Evolutionary conservation across 306 rosid species (phyloP).

Genomic region (Lagenaria siceraria): DNA sequence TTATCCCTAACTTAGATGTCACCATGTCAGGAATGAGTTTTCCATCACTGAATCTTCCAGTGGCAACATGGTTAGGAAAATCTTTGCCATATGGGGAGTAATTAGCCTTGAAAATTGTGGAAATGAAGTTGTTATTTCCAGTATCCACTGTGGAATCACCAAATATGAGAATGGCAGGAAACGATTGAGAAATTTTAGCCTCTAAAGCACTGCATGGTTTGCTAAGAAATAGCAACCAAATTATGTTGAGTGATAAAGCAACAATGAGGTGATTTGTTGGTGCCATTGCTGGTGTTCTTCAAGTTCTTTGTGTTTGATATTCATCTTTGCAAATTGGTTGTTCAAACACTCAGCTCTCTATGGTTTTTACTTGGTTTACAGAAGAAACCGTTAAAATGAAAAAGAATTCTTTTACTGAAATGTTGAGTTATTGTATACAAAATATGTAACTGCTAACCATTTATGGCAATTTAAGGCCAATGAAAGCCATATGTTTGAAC

Average conservation of each 20-base stretch:
- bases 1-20: constrained; percentile 31
- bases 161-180: constrained; percentile 44
- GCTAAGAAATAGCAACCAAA: neutral
- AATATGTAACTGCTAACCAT: no score
- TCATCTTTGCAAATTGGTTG: neutral
- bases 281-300: neutral
- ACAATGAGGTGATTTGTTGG: neutral
- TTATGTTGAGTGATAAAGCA: neutral
- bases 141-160: constrained; percentile 58
- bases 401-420: no score
- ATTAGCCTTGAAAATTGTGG: constrained; percentile 28
- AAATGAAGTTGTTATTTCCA: constrained; percentile 50
- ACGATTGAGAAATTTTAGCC: neutral
- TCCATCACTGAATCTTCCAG: constrained; percentile 57
- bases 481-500: no score
- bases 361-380: no score
- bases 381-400: no score
- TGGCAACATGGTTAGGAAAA: constrained; percentile 36
- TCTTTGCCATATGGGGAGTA: constrained; percentile 48
- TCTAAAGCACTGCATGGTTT: neutral
- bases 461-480: no score
- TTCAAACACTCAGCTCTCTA: no score
- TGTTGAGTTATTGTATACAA: no score
- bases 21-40: constrained; percentile 43
- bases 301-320: neutral